Conservation (phyloP, 176 grass and related monocot genomes). For the Zoysia pacifica region DNA sequence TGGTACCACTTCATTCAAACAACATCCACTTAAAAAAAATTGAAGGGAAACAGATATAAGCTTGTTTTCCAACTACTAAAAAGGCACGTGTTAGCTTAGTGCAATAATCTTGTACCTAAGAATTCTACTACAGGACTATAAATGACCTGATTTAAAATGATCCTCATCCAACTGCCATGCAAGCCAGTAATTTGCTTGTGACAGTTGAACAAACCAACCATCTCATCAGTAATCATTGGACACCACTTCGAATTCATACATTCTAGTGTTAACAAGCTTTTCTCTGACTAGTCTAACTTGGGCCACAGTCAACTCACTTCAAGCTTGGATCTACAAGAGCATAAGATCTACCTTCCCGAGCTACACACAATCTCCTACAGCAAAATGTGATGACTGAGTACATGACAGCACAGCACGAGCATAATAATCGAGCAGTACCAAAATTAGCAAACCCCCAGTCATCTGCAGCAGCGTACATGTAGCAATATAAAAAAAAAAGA, state of each 20-base stretch:
- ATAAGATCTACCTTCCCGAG: conserved; percentile 28
- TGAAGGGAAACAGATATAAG: background rate
- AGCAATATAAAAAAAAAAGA: background rate
- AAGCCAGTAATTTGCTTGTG: background rate
- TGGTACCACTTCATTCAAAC: background rate
- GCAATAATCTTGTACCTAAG: background rate
- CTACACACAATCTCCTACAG: background rate
- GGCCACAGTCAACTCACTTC: conserved; percentile 34
- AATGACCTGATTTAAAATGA: background rate
- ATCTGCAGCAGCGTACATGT: conserved; percentile 14
- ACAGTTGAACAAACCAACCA: background rate
- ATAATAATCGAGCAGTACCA: background rate
- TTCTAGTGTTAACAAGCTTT: background rate
- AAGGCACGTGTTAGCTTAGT: background rate
- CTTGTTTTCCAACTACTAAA: background rate
- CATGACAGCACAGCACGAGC: background rate
- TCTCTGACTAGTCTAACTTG: background rate
- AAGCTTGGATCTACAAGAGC: conserved; percentile 27
- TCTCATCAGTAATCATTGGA: background rate
- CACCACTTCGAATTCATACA: background rate
- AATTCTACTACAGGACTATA: background rate
- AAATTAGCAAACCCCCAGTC: conserved; percentile 30
- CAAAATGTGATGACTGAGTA: conserved; percentile 38
- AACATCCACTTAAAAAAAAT: background rate
- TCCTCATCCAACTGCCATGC: background rate